A percentile compares a stretch with the other conserved stretches of the same genome.
These are phyloP conservation scores for Fusarium sp. DNA, from an alignment of 2,329 filamentous ascomycete genomes.

Conservation along the genomic window DNA sequence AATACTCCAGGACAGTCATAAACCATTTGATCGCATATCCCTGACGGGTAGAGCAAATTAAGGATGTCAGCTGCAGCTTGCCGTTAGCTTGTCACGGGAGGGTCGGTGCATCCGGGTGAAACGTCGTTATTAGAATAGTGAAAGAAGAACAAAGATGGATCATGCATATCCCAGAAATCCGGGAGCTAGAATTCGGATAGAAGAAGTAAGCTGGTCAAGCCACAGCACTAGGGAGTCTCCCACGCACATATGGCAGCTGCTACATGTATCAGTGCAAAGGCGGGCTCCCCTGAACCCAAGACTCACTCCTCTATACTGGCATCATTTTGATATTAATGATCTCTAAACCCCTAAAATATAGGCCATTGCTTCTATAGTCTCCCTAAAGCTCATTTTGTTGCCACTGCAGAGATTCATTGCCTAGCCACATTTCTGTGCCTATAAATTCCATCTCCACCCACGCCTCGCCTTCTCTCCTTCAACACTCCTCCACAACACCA, in stretches of 20 bases:
- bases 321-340: not conserved
- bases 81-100: not conserved
- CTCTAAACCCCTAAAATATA: not conserved
- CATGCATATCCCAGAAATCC: not conserved
- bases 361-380: not conserved
- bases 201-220: not conserved
- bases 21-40: not conserved
- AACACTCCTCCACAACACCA: not conserved
- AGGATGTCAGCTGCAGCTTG: not conserved
- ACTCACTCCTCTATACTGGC: not conserved
- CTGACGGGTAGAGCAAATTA: not conserved
- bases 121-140: not conserved
- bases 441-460: slow-evolving; percentile 17
- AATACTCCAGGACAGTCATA: too few relatives aligned
- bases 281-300: not conserved
- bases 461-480: not conserved
- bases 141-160: not conserved
- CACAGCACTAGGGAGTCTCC: not conserved
- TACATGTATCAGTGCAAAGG: not conserved
- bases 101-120: not conserved
- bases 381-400: not conserved
- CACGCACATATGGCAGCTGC: not conserved
- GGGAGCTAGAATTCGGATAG: not conserved
- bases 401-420: not conserved
- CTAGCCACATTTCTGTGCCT: not conserved